Conservation (phyloP, 371 early-diverging fungal species). For the Choanephora cucurbitarum region DNA sequence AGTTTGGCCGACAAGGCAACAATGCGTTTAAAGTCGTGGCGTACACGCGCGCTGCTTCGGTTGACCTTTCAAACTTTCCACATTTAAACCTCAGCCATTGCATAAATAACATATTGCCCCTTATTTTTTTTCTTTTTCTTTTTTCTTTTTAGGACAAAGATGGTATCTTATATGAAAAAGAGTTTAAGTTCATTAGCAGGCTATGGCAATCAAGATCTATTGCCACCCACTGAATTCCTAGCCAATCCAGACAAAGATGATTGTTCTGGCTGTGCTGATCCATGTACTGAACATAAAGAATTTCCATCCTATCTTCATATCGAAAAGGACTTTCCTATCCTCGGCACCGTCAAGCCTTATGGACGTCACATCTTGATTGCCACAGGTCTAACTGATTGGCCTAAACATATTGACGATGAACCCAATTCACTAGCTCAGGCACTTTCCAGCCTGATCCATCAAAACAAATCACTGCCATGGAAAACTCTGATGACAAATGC, state of each 20-base stretch:
- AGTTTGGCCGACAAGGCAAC: not conserved
- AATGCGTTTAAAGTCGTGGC: not conserved
- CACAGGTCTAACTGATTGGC: conserved; percentile 65
- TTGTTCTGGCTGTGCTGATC: conserved; percentile 45
- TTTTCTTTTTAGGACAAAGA: not conserved
- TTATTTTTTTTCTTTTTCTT: not conserved
- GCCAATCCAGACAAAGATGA: conserved; percentile 15
- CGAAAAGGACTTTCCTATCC: conserved; percentile 50
- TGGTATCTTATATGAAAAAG: conserved; percentile 25
- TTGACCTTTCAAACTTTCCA: not conserved
- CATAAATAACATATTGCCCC: not conserved
- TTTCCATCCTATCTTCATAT: conserved; percentile 68
- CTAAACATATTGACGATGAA: conserved; percentile 51
- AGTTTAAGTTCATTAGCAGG: conserved; percentile 14
- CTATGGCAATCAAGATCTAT: conserved; percentile 9
- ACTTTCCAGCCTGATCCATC: conserved; percentile 11
- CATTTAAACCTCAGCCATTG: not conserved
- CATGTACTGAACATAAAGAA: conserved; percentile 55
- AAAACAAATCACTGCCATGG: conserved; percentile 12
- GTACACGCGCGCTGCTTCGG: not conserved
- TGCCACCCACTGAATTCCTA: conserved; percentile 23
- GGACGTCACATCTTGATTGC: conserved; percentile 63
- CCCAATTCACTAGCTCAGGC: conserved; percentile 34
- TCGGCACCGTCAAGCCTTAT: conserved; percentile 67
- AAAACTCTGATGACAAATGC: conserved; percentile 39